A percentile compares a stretch with the other conserved stretches of the same genome.
These are phyloP conservation scores for Thymus mandschuricus DNA, from an alignment of 257 asterid genomes.

Conservation along the genomic window DNA sequence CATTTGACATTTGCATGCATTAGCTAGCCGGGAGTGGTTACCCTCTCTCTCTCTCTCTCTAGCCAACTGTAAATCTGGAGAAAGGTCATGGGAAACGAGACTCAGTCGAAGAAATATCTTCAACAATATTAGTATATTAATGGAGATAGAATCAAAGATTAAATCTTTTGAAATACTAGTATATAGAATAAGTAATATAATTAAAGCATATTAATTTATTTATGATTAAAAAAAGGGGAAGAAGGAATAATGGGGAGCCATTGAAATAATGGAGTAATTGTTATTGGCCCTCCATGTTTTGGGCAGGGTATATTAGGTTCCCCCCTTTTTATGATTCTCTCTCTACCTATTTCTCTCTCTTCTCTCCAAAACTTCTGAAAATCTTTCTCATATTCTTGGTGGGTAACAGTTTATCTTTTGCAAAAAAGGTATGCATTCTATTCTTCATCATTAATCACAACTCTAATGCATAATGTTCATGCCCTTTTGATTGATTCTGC, in stretches of 20 bases:
- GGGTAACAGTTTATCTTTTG: constrained; percentile 9
- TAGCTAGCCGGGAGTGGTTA: too few relatives aligned
- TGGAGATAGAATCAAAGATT: too few relatives aligned
- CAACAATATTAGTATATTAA: background rate
- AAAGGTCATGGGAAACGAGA: constrained; percentile 1
- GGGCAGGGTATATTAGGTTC: constrained; percentile 32
- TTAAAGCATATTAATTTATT: background rate
- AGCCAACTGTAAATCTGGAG: background rate
- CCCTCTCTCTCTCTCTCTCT: background rate
- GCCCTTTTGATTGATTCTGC: background rate
- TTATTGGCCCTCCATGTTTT: constrained; percentile 43
- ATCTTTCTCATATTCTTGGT: constrained; percentile 34
- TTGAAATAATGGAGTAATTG: constrained; percentile 30
- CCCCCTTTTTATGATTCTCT: constrained; percentile 13
- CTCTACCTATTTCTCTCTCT: constrained; percentile 23
- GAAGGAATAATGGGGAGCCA: constrained; percentile 37
- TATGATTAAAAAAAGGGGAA: constrained; percentile 17
- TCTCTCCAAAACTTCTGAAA: constrained; percentile 19
- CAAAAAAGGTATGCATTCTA: background rate
- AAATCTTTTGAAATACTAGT: background rate
- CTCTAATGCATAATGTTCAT: background rate
- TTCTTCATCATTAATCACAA: background rate
- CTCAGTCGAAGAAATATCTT: constrained; percentile 26
- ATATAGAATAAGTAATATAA: background rate
- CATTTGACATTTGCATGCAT: too few relatives aligned